A percentile compares a stretch with the other conserved stretches of the same genome.
These are phyloP conservation scores for Russula emetica DNA, from an alignment of 768 basidiomycete species.

Conservation along the genomic window DNA sequence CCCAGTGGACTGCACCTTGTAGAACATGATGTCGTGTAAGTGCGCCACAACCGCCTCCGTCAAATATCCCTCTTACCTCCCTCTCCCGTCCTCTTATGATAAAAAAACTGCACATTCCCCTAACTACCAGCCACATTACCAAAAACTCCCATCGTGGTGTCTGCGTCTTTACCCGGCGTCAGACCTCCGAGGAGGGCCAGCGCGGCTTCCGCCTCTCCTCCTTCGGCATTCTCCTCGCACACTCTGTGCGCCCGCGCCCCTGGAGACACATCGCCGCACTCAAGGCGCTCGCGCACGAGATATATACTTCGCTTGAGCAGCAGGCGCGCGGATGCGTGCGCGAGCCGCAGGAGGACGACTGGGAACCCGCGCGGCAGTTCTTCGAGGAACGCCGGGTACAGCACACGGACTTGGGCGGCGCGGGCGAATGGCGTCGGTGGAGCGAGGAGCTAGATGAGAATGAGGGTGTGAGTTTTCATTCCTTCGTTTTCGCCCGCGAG, in stretches of 20 bases:
- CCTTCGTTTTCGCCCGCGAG: neutral
- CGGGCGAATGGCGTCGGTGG: constrained; percentile 66
- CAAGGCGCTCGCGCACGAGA: constrained; percentile 51
- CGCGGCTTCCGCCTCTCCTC: constrained; percentile 79
- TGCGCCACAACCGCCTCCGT: constrained; percentile 15
- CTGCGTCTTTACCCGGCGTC: constrained; percentile 66
- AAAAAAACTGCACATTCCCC: neutral
- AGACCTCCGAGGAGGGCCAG: constrained; percentile 65
- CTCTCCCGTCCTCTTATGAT: neutral
- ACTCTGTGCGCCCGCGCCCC: constrained; percentile 61
- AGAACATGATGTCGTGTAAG: constrained; percentile 76
- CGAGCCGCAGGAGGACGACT: constrained; percentile 53
- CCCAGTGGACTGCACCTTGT: constrained; percentile 80
- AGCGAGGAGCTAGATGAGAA: constrained; percentile 50
- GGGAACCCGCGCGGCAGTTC: constrained; percentile 57
- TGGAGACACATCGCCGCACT: constrained; percentile 68
- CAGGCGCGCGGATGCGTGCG: neutral
- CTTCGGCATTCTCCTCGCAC: constrained; percentile 66
- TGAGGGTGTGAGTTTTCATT: constrained; percentile 4
- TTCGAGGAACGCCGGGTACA: constrained; percentile 60
- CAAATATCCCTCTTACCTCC: neutral
- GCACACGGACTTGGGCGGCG: constrained; percentile 49
- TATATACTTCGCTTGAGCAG: constrained; percentile 45
- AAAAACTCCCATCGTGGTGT: constrained; percentile 67
- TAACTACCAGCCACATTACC: constrained; percentile 56